A percentile compares a stretch with the other conserved stretches of the same genome.
Evolutionary conservation across 1,139 yeast genomes (phyloP).

Genomic region (Nakaseomyces sp.): DNA sequence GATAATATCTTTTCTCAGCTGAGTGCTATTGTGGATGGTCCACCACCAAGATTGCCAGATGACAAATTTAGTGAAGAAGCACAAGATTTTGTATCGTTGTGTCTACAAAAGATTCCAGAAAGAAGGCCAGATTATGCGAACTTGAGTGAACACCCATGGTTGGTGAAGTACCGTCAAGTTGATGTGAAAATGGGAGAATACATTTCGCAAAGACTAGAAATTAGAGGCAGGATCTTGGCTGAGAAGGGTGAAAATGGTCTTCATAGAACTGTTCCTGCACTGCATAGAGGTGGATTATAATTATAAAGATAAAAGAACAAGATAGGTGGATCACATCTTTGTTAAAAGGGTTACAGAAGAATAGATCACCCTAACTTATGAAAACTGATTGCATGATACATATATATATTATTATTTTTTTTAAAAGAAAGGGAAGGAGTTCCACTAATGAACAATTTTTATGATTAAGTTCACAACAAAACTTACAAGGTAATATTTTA

Average conservation of each 20-base stretch:
- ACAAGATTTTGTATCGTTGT: slow-evolving; percentile 65
- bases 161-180: slow-evolving; percentile 41
- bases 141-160: slow-evolving; percentile 77
- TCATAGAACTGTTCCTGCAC: slow-evolving; percentile 28
- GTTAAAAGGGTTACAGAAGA: too few species aligned
- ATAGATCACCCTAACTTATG: too few species aligned
- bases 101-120: slow-evolving; percentile 75
- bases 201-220: slow-evolving; percentile 31
- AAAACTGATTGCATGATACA: neutral
- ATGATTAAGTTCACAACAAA: neutral
- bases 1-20: slow-evolving; percentile 85
- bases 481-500: neutral
- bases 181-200: slow-evolving; percentile 33
- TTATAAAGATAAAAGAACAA: neutral
- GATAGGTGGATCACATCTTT: neutral
- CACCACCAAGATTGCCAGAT: slow-evolving; percentile 68
- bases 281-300: slow-evolving; percentile 31
- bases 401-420: neutral
- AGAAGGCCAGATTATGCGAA: slow-evolving; percentile 76
- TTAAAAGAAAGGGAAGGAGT: neutral
- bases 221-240: slow-evolving; percentile 22
- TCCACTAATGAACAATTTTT: neutral
- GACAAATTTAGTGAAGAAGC: slow-evolving; percentile 64
- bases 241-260: slow-evolving; percentile 25
- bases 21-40: slow-evolving; percentile 94